phyloP scores from a whole-genome alignment of 1,284 basidiomycete genomes.

The Cutaneotrichosporon mucoides region DNA sequence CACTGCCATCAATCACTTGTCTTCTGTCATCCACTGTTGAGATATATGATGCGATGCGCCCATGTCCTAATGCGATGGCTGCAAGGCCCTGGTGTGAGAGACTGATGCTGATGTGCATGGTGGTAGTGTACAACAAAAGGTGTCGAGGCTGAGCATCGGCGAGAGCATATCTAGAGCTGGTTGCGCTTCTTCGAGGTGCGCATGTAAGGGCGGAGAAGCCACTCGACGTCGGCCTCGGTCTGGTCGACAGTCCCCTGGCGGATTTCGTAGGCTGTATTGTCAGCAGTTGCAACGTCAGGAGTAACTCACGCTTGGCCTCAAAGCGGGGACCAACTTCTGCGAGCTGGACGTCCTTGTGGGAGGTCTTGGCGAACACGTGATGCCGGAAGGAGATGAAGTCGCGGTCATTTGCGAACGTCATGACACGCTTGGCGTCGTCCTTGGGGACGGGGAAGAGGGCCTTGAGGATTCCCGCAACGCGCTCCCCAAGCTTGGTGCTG shows the following conservation, averaged over 20 bases:
- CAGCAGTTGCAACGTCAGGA: background rate
- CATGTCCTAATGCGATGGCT: too few species aligned
- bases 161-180: slow-evolving; percentile 35
- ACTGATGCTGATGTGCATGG: slow-evolving; percentile 2
- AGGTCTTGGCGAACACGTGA: slow-evolving; percentile 95
- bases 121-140: slow-evolving; percentile 19
- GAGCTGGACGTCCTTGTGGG: slow-evolving; percentile 80
- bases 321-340: slow-evolving; percentile 98
- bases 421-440: slow-evolving; percentile 91
- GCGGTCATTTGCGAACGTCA: slow-evolving; percentile 94
- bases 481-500: slow-evolving; percentile 73
- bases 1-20: background rate
- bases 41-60: too few species aligned
- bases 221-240: slow-evolving; percentile 89
- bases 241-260: slow-evolving; percentile 96
- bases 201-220: slow-evolving; percentile 92
- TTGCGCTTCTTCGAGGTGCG: slow-evolving; percentile 84
- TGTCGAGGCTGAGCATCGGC: too few species aligned
- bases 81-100: too few species aligned
- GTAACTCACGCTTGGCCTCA: slow-evolving; percentile 85
- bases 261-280: slow-evolving; percentile 83
- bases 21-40: too few species aligned
- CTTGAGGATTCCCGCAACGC: slow-evolving; percentile 79
- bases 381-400: slow-evolving; percentile 98
- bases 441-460: slow-evolving; percentile 96